Percentiles rank a stretch among this genome's conserved stretches.
These are phyloP conservation scores for Umbelopsis sp. DNA, from an alignment of 192 early-diverging fungal species.

Conservation along the genomic window DNA sequence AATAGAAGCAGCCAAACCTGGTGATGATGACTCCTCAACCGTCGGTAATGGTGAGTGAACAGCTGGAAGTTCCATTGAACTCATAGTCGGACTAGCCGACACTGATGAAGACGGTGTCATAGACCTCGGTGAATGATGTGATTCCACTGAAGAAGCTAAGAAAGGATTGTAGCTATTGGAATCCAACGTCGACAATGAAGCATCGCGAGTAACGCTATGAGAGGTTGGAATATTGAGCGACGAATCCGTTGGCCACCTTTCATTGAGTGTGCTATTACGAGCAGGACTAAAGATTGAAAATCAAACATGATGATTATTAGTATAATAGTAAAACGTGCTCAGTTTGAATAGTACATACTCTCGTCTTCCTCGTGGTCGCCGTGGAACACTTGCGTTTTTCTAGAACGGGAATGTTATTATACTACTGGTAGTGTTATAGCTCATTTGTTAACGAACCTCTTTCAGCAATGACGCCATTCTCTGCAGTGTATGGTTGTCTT, in stretches of 20 bases:
- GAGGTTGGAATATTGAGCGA: not conserved
- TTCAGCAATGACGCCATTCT: conserved; percentile 5
- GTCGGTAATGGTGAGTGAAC: not conserved
- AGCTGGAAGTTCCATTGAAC: conserved; percentile 5
- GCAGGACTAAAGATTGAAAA: not conserved
- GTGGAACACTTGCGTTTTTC: not conserved
- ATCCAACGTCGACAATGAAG: conserved; percentile 1
- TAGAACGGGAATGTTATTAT: not conserved
- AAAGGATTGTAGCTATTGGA: conserved; percentile 12
- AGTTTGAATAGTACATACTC: not conserved
- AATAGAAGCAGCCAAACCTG: not conserved
- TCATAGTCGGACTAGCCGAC: conserved; percentile 4
- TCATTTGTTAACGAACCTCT: not conserved
- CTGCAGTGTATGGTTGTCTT: not conserved
- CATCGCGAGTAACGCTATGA: not conserved
- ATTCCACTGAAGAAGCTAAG: not conserved
- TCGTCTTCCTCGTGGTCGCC: conserved; percentile 4
- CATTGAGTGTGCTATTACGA: not conserved
- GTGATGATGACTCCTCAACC: not conserved
- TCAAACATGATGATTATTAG: not conserved
- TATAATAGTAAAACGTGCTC: not conserved
- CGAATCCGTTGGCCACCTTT: not conserved
- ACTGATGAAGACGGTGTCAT: conserved; percentile 1
- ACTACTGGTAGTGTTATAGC: not conserved
- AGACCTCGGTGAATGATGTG: not conserved